Evolutionary conservation across 495 filamentous ascomycete genomes (phyloP), one percentile per base, ranked within the genome.

Genomic region (Recurvomyces mirabilis): DNA sequence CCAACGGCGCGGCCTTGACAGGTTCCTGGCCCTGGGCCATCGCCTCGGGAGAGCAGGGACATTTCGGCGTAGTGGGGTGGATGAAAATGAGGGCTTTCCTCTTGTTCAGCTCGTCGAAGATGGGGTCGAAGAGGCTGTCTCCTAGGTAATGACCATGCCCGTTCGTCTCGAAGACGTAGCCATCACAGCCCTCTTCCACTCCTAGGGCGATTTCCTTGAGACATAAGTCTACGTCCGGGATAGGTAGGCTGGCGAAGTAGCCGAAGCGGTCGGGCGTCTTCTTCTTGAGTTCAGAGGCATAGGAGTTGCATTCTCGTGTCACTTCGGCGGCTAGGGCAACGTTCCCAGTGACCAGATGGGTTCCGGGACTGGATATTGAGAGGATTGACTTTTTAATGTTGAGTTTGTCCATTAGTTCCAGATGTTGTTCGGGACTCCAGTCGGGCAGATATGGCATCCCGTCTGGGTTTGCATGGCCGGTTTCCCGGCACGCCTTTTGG

Each of bases 91-190:
- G 63, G 0, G 60, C 61, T 0, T 55, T 32, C 1, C 58, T 29
- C 20, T 29, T 22, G 34, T 64, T 59, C 39, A 66, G 36, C 34
- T 54, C 60, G 17, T 50, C 49, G 49, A 62, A 71, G 6, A 77
- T 50, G 0, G 60, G 59, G 18, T 60, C 60, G 29, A 77, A 60
- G 2, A 30, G 18, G 1, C 56, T 18, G 41, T 72, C 65, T 9
- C 74, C 73, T 3, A 73, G 62, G 46, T 77, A 79, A 13, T 62
- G 49, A 5, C 71, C 71, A 32, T 72, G 63, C 13, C 63, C 62
- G 22, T 63, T 65, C 10, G 72, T 67, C 43, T 69, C 33, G 20
- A 77, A 44, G 13, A 58, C 62, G 33, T 76, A 66, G 15, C 74
- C 71, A 29, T 68, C 67, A n/a, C 66, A 65, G 38, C 47, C 57